Conservation (phyloP, 2,329 filamentous ascomycete species). For the Nigrograna mackinnonii region DNA sequence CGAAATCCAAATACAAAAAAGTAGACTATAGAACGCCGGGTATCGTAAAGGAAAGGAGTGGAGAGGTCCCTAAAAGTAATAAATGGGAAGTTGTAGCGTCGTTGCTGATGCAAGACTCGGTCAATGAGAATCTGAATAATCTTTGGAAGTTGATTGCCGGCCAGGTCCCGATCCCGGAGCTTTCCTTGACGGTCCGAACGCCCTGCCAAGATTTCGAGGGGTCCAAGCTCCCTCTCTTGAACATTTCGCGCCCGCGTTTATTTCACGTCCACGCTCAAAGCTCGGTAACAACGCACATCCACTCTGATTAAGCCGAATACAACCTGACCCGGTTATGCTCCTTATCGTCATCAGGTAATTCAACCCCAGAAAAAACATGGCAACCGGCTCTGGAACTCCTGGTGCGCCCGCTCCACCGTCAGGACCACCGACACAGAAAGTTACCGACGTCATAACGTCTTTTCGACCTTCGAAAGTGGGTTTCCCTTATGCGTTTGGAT, state of each 20-base stretch:
- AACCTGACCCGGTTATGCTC: background rate
- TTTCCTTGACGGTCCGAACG: background rate
- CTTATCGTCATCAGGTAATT: background rate
- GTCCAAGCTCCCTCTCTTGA: too few species aligned
- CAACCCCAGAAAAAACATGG: conserved; percentile 23
- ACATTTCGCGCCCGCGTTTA: too few species aligned
- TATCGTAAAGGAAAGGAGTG: too few species aligned
- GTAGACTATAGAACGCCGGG: too few species aligned
- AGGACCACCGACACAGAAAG: conserved; percentile 54
- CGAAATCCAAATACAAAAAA: too few species aligned
- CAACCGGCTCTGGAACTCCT: conserved; percentile 36
- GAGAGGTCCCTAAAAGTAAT: too few species aligned
- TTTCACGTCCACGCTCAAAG: too few species aligned
- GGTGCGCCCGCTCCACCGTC: conserved; percentile 34
- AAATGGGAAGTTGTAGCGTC: too few species aligned
- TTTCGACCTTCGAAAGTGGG: conserved; percentile 80
- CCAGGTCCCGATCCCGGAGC: conserved; percentile 12
- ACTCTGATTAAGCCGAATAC: too few species aligned
- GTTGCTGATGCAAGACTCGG: conserved; percentile 1
- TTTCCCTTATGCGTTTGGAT: background rate
- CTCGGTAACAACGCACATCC: too few species aligned
- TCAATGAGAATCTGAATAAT: conserved; percentile 11
- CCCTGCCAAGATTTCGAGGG: background rate
- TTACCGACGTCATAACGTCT: conserved; percentile 75
- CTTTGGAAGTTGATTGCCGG: conserved; percentile 7